Evolutionary conservation across 345 rosid genomes (phyloP), one percentile per base, ranked within the genome.

Genomic region (Acer yangbiense): DNA sequence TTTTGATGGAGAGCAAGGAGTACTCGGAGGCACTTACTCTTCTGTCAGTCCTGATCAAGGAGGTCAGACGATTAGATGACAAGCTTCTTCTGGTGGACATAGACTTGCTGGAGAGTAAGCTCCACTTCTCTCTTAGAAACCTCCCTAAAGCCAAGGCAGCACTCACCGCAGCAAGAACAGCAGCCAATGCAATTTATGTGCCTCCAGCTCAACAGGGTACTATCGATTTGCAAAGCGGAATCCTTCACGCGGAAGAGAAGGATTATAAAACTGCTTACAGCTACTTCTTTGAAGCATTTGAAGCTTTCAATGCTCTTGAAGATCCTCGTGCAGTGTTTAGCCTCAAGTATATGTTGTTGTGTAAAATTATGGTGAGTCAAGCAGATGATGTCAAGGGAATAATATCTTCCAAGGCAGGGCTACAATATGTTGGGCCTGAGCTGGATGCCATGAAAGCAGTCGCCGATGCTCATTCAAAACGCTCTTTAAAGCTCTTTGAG

Each of bases 191-290:
- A 8, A 91, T 93, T 57, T 94, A 92, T 68, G 94, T 94, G 62
- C 97, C 97, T 7, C 97, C 97, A 9, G 94, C 94, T 11, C 97
- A 94, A 61, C 98, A 91, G 79, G 98, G 97, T 3, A 92, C 93
- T n/a, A 92, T 94, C 21, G 98, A 94, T 85, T 83, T 90, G 82
- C 98, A 92, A 87, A 92, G 96, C 50, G 98, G 98, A 46, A 92
- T 94, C 68, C 98, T 94, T 78, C 98, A 93, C 70, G 98, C 98
- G 1, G 97, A 94, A 85, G 98, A 94, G 83, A 92, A 91, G 81
- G 98, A 94, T 76, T 94, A 92, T 83, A 94, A 94, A 81, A 94
- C 98, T 52, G 94, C 91, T 65, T 93, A 91, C 83, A 90, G 97
- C 61, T 94, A 94, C 80, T 92, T 94, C 90, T 94, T 90, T 29